These are phyloP conservation scores for Leishmania amazonensis DNA, from an alignment of 208 protist genomes.

Conservation along the genomic window DNA sequence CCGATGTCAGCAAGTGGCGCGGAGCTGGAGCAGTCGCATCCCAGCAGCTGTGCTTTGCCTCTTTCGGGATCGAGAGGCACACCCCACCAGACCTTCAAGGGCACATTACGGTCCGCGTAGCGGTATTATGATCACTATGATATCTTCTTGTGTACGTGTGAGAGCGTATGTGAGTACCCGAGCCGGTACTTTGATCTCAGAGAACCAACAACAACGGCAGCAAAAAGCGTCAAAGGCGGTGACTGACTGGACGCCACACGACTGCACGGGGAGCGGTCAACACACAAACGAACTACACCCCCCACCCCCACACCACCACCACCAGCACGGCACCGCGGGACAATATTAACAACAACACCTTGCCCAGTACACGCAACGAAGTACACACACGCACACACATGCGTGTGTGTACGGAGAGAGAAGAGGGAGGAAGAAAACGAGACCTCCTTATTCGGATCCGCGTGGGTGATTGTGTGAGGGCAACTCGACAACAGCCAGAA, in stretches of 20 bases:
- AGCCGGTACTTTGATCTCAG: background rate
- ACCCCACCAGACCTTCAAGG: background rate
- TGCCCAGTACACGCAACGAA: background rate
- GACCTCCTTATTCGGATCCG: background rate
- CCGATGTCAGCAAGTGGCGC: background rate
- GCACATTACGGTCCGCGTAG: no score
- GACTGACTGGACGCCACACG: background rate
- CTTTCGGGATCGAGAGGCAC: background rate
- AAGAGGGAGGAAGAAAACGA: background rate
- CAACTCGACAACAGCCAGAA: background rate
- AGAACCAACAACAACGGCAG: background rate
- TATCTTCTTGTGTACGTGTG: background rate
- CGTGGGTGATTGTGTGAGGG: background rate
- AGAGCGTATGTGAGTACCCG: background rate
- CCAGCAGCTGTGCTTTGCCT: background rate
- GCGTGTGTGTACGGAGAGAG: background rate
- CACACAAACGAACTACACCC: background rate
- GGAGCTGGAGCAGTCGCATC: background rate
- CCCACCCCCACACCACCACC: background rate
- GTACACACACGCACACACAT: background rate
- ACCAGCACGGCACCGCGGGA: background rate
- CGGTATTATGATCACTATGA: background rate
- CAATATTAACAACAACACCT: background rate
- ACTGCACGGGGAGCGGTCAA: background rate
- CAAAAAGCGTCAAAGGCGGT: background rate